A percentile compares a stretch with the other conserved stretches of the same genome.
These are phyloP conservation scores for Diplodia mutila DNA, from an alignment of 2,329 filamentous ascomycete species.

Conservation along the genomic window DNA sequence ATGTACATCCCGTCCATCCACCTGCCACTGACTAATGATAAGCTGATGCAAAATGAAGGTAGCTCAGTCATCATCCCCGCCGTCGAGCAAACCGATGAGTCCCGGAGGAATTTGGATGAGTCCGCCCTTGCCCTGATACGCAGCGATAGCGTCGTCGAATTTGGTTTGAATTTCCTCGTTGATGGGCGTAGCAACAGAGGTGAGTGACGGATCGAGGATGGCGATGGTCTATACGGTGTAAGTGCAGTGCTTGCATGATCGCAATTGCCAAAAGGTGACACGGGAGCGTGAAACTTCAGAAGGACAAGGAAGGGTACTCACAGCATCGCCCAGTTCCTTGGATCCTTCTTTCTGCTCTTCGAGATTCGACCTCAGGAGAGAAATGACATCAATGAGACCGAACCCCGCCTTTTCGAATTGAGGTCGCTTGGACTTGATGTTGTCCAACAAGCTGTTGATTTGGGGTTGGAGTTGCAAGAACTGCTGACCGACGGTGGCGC, in stretches of 20 bases:
- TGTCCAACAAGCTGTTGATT: constrained; percentile 16
- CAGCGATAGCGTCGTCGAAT: background rate
- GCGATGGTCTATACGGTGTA: background rate
- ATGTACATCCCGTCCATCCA: no score
- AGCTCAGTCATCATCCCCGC: no score
- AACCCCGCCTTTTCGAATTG: constrained; percentile 9
- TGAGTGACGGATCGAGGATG: constrained; percentile 5
- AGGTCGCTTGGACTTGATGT: constrained; percentile 15
- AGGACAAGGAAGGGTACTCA: background rate
- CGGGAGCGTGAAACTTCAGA: no score
- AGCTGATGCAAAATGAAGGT: no score
- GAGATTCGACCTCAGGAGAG: constrained; percentile 3
- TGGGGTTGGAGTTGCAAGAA: constrained; percentile 5
- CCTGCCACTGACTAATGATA: no score
- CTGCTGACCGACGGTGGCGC: constrained; percentile 14
- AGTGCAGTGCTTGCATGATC: background rate
- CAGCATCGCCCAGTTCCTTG: constrained; percentile 7
- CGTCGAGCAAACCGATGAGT: background rate
- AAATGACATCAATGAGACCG: constrained; percentile 12
- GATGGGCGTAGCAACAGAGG: background rate
- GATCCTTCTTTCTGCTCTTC: background rate
- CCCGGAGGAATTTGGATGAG: constrained; percentile 1
- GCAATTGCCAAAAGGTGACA: background rate
- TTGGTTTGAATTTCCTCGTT: constrained; percentile 4
- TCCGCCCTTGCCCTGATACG: background rate